Evolutionary conservation across 345 rosid genomes (phyloP).

Genomic region (Hirschfeldia incana): DNA sequence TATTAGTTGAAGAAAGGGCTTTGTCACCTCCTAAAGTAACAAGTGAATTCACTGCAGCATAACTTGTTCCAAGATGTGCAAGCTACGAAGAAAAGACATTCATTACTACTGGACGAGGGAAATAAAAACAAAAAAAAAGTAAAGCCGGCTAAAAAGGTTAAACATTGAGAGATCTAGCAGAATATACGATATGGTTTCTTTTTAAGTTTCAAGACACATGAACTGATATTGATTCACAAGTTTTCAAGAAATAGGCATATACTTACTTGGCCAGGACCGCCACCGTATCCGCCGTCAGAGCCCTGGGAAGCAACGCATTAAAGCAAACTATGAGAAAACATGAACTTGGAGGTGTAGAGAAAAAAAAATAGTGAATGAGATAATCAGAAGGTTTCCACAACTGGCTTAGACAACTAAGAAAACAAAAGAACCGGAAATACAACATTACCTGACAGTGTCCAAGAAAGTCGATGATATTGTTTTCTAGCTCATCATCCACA

Average conservation of each 20-base stretch:
- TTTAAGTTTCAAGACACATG: not conserved
- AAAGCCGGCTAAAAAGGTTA: not conserved
- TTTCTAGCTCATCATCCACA: conserved; percentile 58
- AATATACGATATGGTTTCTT: not conserved
- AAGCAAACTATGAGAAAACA: not conserved
- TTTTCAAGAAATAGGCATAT: conserved; percentile 4
- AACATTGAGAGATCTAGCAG: conserved; percentile 7
- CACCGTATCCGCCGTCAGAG: conserved; percentile 87
- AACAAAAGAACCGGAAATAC: not conserved
- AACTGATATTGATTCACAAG: not conserved
- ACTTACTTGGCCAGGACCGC: conserved; percentile 99
- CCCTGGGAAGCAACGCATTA: conserved; percentile 44
- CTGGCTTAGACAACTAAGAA: not conserved
- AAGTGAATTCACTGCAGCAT: conserved; percentile 90
- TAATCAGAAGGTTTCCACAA: not conserved
- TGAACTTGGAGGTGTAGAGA: not conserved
- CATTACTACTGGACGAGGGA: conserved; percentile 9
- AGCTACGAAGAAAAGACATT: conserved; percentile 49
- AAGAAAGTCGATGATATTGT: conserved; percentile 63
- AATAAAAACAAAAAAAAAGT: too few relatives aligned
- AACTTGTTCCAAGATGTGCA: conserved; percentile 96
- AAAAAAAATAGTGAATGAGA: not conserved
- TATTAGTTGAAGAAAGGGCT: conserved; percentile 72
- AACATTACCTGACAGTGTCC: conserved; percentile 71
- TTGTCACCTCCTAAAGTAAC: conserved; percentile 78